Evolutionary conservation across 352 stramenopile species (phyloP).

Genomic region (Thalassiosira mediterranea): DNA sequence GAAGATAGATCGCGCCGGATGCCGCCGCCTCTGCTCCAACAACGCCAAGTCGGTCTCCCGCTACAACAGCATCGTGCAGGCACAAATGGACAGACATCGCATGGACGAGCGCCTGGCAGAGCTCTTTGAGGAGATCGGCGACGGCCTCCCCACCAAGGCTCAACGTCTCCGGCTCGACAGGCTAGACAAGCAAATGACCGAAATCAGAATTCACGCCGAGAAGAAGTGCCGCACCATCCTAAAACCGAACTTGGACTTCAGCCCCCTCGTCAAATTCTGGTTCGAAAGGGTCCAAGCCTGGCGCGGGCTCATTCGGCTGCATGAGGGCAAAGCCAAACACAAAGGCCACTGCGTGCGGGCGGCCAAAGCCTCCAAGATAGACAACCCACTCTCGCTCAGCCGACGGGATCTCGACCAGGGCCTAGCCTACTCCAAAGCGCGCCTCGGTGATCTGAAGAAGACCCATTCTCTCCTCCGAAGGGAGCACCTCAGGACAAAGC

Average conservation of each 20-base stretch:
- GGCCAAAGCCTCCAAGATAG: too few species aligned
- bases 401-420: too few species aligned
- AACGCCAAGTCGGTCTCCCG: not conserved
- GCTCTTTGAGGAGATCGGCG: not conserved
- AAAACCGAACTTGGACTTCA: slow-evolving; percentile 15
- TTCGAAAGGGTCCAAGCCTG: slow-evolving; percentile 11
- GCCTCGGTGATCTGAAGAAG: too few species aligned
- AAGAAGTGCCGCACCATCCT: slow-evolving; percentile 10
- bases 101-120: not conserved
- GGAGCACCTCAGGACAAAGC: too few species aligned
- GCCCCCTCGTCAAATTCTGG: slow-evolving; percentile 7
- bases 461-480: too few species aligned
- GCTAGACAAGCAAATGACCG: slow-evolving; percentile 3
- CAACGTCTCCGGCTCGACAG: not conserved
- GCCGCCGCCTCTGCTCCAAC: slow-evolving; percentile 11
- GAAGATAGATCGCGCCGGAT: slow-evolving; percentile 12
- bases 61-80: not conserved
- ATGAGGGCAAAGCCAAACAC: slow-evolving; percentile 3
- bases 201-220: slow-evolving; percentile 11
- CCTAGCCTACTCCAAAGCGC: too few species aligned
- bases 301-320: not conserved
- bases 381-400: too few species aligned
- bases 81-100: not conserved
- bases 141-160: not conserved
- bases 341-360: not conserved